These are phyloP conservation scores for Maudiozyma turicensis DNA, from an alignment of 805 yeast genomes.

Conservation along the genomic window DNA sequence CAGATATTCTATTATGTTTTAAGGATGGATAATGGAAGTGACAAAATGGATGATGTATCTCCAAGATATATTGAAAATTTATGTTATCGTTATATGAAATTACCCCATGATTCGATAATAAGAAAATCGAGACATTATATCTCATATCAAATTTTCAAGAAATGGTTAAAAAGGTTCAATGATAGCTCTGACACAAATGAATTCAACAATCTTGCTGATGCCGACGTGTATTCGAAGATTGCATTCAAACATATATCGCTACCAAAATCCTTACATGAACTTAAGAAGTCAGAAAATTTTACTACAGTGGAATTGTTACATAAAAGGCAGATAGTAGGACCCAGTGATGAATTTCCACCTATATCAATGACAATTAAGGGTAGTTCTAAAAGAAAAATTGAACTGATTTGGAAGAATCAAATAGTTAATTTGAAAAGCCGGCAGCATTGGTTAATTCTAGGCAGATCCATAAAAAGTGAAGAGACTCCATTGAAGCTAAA, in stretches of 20 bases:
- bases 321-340: slow-evolving; percentile 7
- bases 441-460: slow-evolving; percentile 23
- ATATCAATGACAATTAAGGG: not conserved
- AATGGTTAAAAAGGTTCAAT: slow-evolving; percentile 2
- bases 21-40: slow-evolving; percentile 6
- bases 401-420: slow-evolving; percentile 11
- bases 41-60: slow-evolving; percentile 13
- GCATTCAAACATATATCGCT: slow-evolving; percentile 8
- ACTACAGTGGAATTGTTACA: slow-evolving; percentile 8
- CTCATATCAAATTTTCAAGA: slow-evolving; percentile 5
- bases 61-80: slow-evolving; percentile 17
- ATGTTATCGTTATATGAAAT: slow-evolving; percentile 12
- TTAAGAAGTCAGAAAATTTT: slow-evolving; percentile 14
- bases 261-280: slow-evolving; percentile 10
- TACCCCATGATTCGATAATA: slow-evolving; percentile 1
- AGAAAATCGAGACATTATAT: slow-evolving; percentile 6
- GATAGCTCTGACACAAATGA: not conserved
- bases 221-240: not conserved
- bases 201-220: not conserved
- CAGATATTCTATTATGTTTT: slow-evolving; percentile 16
- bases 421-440: slow-evolving; percentile 13
- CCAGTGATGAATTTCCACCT: not conserved
- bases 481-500: slow-evolving; percentile 9
- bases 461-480: slow-evolving; percentile 11
- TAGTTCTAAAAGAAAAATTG: not conserved